Base-by-base conservation (phyloP, 192 early-diverging fungal species). In the Backusella tuberculispora region DNA sequence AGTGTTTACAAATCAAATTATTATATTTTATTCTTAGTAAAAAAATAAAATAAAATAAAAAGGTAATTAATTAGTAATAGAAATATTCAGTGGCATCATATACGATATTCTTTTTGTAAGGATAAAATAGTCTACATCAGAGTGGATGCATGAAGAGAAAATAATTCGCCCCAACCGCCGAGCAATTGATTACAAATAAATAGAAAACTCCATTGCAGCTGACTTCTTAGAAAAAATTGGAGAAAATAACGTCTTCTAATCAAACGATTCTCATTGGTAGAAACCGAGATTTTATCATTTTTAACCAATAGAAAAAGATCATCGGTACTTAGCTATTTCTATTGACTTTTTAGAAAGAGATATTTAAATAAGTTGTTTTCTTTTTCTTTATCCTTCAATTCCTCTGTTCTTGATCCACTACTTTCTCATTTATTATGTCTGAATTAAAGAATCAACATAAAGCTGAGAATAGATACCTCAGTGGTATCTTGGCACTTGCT, bases 401-500 rank as follows among this genome's bases (percentile, higher is more conserved):
- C 0, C 15, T 53, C 46, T 41, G 9, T 56, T 72, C 37, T 26
- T 21, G 29, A 42, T 15, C 34, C 29, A 72, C 8, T 7, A 26
- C n/a, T 6, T 38, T 66, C 8, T 66, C 64, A 66, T 38, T 72
- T 45, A 48, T 48, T 50, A 48, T 50, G 46, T 40, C 50, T 40
- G 45, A 46, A 34, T 48, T 72, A 17, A 50, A 56, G 64, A 24
- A 65, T 17, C 72, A 65, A 42, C 72, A 60, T 60, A 60, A 60
- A 60, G 53, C 12, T 24, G 53, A 24, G 21, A 60, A 60, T 60
- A 60, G 74, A 45, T 76, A 76, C 60, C 42, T 63, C 29, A 68
- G 68, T 56, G 93, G 93, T 7, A 83, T 93, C 29, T 17, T 88
- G 3, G 83, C 89, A 29, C 83, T 95, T 24, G 75, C 92, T 12